These are phyloP conservation scores for Boletus rufocinnamomeus DNA, from an alignment of 768 basidiomycete species.

Conservation along the genomic window DNA sequence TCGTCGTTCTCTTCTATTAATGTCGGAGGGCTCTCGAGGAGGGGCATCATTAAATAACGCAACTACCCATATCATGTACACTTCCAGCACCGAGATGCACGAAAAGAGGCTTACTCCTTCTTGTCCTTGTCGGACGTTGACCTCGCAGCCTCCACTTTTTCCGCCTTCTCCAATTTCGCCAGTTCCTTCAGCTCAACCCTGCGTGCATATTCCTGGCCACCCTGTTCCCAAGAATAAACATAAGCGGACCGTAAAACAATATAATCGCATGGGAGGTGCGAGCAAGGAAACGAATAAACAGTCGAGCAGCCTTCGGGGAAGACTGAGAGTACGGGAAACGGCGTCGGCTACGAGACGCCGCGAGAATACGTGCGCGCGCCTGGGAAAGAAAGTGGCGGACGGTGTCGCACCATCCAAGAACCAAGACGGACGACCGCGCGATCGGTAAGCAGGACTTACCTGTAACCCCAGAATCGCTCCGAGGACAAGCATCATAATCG, in stretches of 20 bases:
- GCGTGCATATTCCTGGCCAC: constrained; percentile 82
- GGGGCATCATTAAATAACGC: constrained; percentile 7
- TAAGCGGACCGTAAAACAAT: constrained; percentile 10
- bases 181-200: constrained; percentile 54
- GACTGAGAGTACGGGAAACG: not conserved
- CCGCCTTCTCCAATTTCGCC: constrained; percentile 41
- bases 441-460: constrained; percentile 45
- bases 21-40: not conserved
- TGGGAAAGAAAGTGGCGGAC: constrained; percentile 11
- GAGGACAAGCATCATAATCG: constrained; percentile 73
- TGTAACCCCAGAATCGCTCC: constrained; percentile 68
- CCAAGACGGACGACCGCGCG: not conserved
- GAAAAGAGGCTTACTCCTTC: constrained; percentile 24
- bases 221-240: constrained; percentile 44
- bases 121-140: constrained; percentile 32
- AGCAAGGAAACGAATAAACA: constrained; percentile 15
- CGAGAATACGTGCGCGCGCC: constrained; percentile 2
- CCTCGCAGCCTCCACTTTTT: constrained; percentile 26
- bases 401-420: constrained; percentile 6
- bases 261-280: constrained; percentile 6
- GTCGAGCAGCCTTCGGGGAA: not conserved
- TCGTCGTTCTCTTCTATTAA: constrained; percentile 8
- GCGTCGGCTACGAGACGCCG: constrained; percentile 18
- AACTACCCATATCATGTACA: not conserved
- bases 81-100: constrained; percentile 9